Evolutionary conservation across 805 yeast genomes (phyloP).

Genomic region (Kodamaea fukazawae): DNA sequence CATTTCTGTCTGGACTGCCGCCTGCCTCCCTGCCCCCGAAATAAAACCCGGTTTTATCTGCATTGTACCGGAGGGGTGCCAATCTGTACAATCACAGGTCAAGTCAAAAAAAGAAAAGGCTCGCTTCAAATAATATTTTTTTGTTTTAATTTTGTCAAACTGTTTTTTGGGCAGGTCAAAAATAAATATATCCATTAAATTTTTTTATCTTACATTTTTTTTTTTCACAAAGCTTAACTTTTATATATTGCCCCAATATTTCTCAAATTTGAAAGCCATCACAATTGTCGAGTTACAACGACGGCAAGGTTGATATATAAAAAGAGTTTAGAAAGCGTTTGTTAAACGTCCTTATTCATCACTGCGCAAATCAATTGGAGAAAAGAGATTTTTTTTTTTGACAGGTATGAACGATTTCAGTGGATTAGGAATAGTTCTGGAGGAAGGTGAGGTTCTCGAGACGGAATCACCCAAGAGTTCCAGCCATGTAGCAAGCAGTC

Average conservation of each 20-base stretch:
- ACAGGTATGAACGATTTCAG: slow-evolving; percentile 14
- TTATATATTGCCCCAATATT: not conserved
- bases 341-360: no score
- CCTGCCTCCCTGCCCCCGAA: no score
- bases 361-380: slow-evolving; percentile 6
- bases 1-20: no score
- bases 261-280: slow-evolving; percentile 1
- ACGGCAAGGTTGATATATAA: not conserved
- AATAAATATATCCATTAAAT: not conserved
- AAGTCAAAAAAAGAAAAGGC: no score
- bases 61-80: no score
- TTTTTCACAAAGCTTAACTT: not conserved
- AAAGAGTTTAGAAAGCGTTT: no score
- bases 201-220: not conserved
- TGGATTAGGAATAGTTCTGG: slow-evolving; percentile 35
- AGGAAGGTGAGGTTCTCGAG: slow-evolving; percentile 20
- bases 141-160: no score
- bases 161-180: not conserved
- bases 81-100: no score
- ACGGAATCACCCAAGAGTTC: not conserved
- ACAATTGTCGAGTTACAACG: not conserved
- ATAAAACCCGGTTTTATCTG: no score
- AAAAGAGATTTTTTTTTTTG: slow-evolving; percentile 7
- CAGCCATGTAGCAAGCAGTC: not conserved
- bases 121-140: no score